These are phyloP conservation scores for Leishmania guyanensis DNA, from an alignment of 208 protist species.

Conservation along the genomic window DNA sequence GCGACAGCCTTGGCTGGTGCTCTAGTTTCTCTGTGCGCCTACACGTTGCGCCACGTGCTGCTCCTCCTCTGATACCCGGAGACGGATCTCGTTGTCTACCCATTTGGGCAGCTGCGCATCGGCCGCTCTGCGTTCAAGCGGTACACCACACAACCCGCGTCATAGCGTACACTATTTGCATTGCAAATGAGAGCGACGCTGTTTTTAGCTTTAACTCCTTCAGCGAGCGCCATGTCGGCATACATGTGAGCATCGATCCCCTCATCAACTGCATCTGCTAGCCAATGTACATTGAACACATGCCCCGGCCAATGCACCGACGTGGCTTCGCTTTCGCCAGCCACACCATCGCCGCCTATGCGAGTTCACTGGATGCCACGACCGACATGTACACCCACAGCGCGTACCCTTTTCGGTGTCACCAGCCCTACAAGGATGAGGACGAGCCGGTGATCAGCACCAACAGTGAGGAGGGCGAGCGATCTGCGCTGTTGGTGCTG, in stretches of 20 bases:
- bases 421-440: constrained; percentile 31
- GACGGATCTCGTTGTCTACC: constrained; percentile 74
- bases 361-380: constrained; percentile 67
- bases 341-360: constrained; percentile 65
- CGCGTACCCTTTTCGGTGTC: constrained; percentile 44
- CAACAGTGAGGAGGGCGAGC: background rate
- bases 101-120: constrained; percentile 81
- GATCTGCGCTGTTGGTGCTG: background rate
- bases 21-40: constrained; percentile 78
- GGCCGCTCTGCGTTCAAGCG: constrained; percentile 73
- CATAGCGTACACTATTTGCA: constrained; percentile 76
- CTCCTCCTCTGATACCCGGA: constrained; percentile 54
- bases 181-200: constrained; percentile 88
- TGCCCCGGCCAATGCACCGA: constrained; percentile 60
- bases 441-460: constrained; percentile 30
- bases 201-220: constrained; percentile 66
- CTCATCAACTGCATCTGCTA: constrained; percentile 80
- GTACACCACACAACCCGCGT: constrained; percentile 49
- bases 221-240: constrained; percentile 71
- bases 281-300: constrained; percentile 81
- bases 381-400: constrained; percentile 37
- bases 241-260: constrained; percentile 80
- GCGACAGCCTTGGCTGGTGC: constrained; percentile 82
- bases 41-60: constrained; percentile 67
- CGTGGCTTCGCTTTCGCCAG: constrained; percentile 47